These are phyloP conservation scores for Proliferodiscus dingleyae DNA, from an alignment of 2,329 filamentous ascomycete species.

Conservation along the genomic window DNA sequence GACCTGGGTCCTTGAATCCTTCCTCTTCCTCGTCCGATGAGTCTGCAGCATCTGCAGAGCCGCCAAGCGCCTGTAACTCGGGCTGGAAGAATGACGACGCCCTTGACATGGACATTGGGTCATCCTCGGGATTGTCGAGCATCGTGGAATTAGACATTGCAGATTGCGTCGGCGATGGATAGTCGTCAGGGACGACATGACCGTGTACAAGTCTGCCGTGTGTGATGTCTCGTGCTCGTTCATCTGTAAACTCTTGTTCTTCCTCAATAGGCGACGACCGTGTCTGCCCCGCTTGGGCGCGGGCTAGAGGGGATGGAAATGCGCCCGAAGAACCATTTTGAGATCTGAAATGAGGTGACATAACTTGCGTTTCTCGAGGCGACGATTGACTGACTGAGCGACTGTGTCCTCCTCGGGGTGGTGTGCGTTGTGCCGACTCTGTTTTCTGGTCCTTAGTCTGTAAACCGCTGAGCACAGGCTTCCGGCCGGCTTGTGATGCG, in stretches of 20 bases:
- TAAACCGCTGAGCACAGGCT: slow-evolving; percentile 14
- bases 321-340: slow-evolving; percentile 12
- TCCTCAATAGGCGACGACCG: slow-evolving; percentile 26
- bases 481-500: slow-evolving; percentile 3
- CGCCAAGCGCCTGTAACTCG: slow-evolving; percentile 65
- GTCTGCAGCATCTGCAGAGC: slow-evolving; percentile 75
- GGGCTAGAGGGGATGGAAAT: slow-evolving; percentile 22
- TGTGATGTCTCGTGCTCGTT: slow-evolving; percentile 82
- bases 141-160: slow-evolving; percentile 55
- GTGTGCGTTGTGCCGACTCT: slow-evolving; percentile 12
- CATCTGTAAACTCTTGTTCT: slow-evolving; percentile 46
- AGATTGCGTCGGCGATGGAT: slow-evolving; percentile 72
- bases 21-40: slow-evolving; percentile 92
- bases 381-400: slow-evolving; percentile 26
- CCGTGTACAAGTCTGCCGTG: slow-evolving; percentile 88
- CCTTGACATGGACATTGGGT: slow-evolving; percentile 75
- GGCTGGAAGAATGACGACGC: slow-evolving; percentile 77
- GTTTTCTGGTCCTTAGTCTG: slow-evolving; percentile 12
- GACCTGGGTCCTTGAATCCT: slow-evolving; percentile 69
- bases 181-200: slow-evolving; percentile 92
- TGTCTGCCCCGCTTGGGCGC: slow-evolving; percentile 18
- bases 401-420: slow-evolving; percentile 17
- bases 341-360: slow-evolving; percentile 22
- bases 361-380: slow-evolving; percentile 16
- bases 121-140: slow-evolving; percentile 56